Conservation (phyloP, 306 rosid genomes). For the Vigna angularis region DNA sequence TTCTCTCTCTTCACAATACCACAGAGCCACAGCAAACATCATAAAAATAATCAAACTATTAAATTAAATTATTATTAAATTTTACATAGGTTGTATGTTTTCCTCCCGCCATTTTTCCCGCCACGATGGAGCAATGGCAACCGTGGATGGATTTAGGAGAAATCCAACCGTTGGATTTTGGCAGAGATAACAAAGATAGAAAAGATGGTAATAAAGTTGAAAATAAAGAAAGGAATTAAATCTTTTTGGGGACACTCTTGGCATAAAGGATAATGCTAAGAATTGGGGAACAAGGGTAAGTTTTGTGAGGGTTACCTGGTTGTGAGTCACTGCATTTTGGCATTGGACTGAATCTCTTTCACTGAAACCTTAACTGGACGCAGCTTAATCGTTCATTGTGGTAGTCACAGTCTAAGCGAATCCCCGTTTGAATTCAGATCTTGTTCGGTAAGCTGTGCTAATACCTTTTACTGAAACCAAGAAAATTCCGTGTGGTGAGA, state of each 20-base stretch:
- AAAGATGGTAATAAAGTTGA: conserved; percentile 55
- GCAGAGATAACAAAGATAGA: not conserved
- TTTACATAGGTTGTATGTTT: no score
- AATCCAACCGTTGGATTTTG: conserved; percentile 35
- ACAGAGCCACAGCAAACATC: conserved; percentile 2
- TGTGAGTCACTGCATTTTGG: not conserved
- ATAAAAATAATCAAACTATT: not conserved
- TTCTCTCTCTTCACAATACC: not conserved
- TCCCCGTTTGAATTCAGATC: not conserved
- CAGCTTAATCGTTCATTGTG: no score
- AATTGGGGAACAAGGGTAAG: not conserved
- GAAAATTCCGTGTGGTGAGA: not conserved
- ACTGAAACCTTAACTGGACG: not conserved
- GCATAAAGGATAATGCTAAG: conserved; percentile 28
- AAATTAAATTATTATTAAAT: not conserved
- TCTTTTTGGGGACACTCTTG: conserved; percentile 40
- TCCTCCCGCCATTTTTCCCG: conserved; percentile 64
- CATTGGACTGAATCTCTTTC: not conserved
- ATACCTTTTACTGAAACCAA: not conserved
- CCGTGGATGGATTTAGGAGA: conserved; percentile 50
- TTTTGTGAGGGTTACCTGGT: not conserved
- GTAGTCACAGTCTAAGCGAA: not conserved
- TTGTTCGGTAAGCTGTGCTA: not conserved
- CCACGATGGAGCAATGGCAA: conserved; percentile 44
- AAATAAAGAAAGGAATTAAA: not conserved